Conservation (phyloP, 106 monocot species). For the Narthecium ossifragum region DNA sequence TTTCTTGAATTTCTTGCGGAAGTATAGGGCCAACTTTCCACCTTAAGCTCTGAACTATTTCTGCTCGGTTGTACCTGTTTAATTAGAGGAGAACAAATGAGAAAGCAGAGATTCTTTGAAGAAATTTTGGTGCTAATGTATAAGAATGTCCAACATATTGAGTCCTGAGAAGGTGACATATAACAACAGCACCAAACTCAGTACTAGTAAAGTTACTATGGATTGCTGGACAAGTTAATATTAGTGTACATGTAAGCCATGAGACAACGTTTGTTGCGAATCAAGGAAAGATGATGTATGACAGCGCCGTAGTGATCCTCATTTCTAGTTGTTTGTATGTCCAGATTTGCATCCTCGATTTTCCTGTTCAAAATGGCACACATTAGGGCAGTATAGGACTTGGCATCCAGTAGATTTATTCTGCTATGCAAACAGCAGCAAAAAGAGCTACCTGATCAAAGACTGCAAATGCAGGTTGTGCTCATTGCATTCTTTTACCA, state of each 20-base stretch:
- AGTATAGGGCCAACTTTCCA: slow-evolving; percentile 85
- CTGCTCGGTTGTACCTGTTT: slow-evolving; percentile 82
- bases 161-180: too few relatives aligned
- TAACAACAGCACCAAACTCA: too few relatives aligned
- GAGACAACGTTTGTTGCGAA: slow-evolving; percentile 86
- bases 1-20: slow-evolving; percentile 88
- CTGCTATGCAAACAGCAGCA: not conserved
- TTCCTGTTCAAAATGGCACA: slow-evolving; percentile 38
- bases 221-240: not conserved
- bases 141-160: too few relatives aligned
- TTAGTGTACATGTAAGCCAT: slow-evolving; percentile 80
- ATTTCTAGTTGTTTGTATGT: slow-evolving; percentile 82
- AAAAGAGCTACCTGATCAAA: slow-evolving; percentile 46
- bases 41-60: slow-evolving; percentile 69
- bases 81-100: not conserved
- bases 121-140: not conserved
- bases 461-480: slow-evolving; percentile 67
- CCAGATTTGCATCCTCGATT: slow-evolving; percentile 63
- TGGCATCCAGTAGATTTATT: not conserved
- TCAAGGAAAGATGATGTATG: slow-evolving; percentile 78
- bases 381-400: not conserved
- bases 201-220: not conserved
- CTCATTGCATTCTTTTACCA: slow-evolving; percentile 73
- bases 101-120: not conserved
- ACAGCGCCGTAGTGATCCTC: slow-evolving; percentile 90